Conservation (phyloP, 768 basidiomycete genomes). For the Suillus occidentalis region DNA sequence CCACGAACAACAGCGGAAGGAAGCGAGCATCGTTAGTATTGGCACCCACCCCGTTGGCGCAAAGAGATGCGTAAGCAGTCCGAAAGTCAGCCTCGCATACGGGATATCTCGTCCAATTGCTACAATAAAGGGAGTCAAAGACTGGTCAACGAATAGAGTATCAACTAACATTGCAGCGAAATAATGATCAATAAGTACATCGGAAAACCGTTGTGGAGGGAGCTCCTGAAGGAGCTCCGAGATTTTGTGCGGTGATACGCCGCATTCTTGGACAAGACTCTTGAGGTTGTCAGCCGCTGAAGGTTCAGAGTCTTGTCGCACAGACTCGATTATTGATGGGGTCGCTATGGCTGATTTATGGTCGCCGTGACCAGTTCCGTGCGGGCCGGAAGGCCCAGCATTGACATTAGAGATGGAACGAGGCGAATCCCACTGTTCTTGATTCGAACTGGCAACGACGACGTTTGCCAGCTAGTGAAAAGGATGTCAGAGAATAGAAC, state of each 20-base stretch:
- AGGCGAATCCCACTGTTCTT: constrained; percentile 27
- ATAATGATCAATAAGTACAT: constrained; percentile 81
- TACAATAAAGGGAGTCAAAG: constrained; percentile 28
- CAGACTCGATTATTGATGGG: constrained; percentile 40
- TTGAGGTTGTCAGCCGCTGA: constrained; percentile 81
- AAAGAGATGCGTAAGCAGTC: constrained; percentile 62
- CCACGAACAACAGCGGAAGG: constrained; percentile 90
- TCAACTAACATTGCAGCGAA: constrained; percentile 65
- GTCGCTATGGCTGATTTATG: constrained; percentile 27
- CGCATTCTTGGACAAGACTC: constrained; percentile 87
- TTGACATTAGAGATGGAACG: constrained; percentile 17
- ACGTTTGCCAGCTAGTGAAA: constrained; percentile 51
- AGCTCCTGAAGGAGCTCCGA: constrained; percentile 87
- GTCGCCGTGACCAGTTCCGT: constrained; percentile 27
- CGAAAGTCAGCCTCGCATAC: constrained; percentile 85
- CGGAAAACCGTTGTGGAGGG: constrained; percentile 72
- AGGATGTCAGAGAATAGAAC: constrained; percentile 22
- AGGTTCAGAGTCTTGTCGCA: constrained; percentile 42
- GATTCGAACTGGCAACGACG: constrained; percentile 42
- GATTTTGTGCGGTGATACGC: constrained; percentile 87
- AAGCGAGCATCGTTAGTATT: constrained; percentile 80
- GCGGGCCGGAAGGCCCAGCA: constrained; percentile 16
- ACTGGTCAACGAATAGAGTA: constrained; percentile 5
- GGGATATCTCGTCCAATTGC: constrained; percentile 94
- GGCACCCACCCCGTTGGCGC: constrained; percentile 58